Percentiles rank a stretch among this genome's conserved stretches.
Evolutionary conservation across 495 filamentous ascomycete species (phyloP).

Genomic region (Articulospora tetracladia): DNA sequence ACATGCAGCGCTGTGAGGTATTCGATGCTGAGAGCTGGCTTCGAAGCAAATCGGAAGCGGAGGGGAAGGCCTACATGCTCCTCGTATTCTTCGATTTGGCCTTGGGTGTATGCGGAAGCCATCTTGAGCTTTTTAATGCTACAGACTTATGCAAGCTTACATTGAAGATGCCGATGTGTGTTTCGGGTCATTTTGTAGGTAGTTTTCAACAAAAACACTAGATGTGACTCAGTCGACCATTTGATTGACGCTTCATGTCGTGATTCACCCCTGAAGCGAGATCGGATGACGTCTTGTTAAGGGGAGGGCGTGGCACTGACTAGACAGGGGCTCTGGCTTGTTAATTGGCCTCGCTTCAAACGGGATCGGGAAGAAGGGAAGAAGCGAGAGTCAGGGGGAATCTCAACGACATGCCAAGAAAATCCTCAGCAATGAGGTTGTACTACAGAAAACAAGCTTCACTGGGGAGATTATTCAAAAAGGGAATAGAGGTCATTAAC

Average conservation of each 20-base stretch:
- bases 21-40: constrained; percentile 17
- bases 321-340: no score
- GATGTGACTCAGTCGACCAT: background rate
- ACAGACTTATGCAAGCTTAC: background rate
- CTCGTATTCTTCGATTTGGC: constrained; percentile 18
- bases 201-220: background rate
- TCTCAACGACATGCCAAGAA: no score
- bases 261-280: background rate
- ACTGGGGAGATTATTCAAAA: no score
- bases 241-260: background rate
- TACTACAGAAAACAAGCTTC: no score
- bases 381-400: no score
- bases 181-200: background rate
- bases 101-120: constrained; percentile 12
- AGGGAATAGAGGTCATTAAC: no score
- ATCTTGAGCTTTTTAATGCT: background rate
- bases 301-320: no score
- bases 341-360: no score
- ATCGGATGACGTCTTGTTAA: background rate
- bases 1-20: constrained; percentile 38
- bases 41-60: constrained; percentile 9
- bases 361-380: no score
- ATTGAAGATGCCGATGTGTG: background rate
- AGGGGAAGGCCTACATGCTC: no score
- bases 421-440: no score